phyloP scores from a whole-genome alignment of 2,329 filamentous ascomycete genomes.

The Colletotrichum spinosum region DNA sequence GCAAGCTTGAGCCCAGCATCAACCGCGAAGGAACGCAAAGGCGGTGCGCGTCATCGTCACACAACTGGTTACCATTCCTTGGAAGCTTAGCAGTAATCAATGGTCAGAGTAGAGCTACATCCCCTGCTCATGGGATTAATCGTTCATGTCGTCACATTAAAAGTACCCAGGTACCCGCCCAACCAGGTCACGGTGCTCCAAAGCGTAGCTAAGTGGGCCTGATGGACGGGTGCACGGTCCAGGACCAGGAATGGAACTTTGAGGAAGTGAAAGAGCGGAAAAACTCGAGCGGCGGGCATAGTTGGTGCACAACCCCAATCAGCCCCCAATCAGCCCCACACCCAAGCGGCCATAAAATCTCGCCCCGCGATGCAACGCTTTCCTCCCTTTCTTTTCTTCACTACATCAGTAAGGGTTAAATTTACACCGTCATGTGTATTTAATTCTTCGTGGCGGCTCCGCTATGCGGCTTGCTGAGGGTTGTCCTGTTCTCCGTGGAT shows the following conservation, averaged over 20 bases:
- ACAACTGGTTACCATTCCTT: conserved; percentile 20
- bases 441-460: conserved; percentile 60
- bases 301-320: conserved; percentile 2
- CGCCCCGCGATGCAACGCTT: conserved; percentile 24
- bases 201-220: too few species aligned
- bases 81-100: conserved; percentile 23
- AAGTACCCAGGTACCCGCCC: too few species aligned
- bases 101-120: conserved; percentile 31
- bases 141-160: not conserved
- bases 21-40: conserved; percentile 1
- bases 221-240: conserved; percentile 10
- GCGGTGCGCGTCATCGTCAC: conserved; percentile 33
- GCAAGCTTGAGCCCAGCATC: too few species aligned
- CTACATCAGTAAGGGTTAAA: conserved; percentile 58
- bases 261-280: not conserved
- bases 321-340: conserved; percentile 20
- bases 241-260: not conserved
- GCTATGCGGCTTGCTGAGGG: conserved; percentile 67
- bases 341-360: conserved; percentile 33
- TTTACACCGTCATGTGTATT: conserved; percentile 65
- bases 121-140: not conserved
- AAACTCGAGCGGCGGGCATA: too few species aligned
- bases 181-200: too few species aligned
- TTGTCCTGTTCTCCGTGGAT: conserved; percentile 58
- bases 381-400: conserved; percentile 48